Base-by-base conservation (phyloP, 306 rosid genomes). In the Casuarina cunninghamiana region DNA sequence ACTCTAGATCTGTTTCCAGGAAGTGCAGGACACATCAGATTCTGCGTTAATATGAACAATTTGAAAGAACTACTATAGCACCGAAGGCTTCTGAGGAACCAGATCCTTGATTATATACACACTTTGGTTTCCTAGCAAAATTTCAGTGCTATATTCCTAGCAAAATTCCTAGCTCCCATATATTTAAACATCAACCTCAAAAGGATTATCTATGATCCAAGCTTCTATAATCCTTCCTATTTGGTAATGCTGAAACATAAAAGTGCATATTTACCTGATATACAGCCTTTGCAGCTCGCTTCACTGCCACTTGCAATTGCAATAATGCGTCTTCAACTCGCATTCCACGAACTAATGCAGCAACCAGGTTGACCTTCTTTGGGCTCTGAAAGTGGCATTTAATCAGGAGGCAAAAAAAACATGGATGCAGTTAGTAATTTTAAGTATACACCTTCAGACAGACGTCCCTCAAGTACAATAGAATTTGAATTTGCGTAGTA, bases 311-410 rank as follows among this genome's bases (percentile, higher is more conserved):
- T 87, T 95, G 93, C 88, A 92, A 83, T 87, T 95, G 98, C 85
- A 95, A 41, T 80, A 92, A 83, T 72, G 98, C 98, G 85, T 95
- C 98, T 81, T 95, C 97, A 80, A 95, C 98, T 54, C 93, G 97
- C 98, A 95, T 95, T 37, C 98, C 98, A 79, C 98, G 97, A 41
- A 92, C 93, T 74, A 92, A 80, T 63, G 95, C 93, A 82, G 97
- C 97, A 72, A 95, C 97, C 92, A 95, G 87, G 89, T 95, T 95
- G 77, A 92, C 80, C 88, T 95, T 95, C 89, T 92, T 95, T 53
- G 98, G 98, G 85, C 97, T 92, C 98, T 95, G 82, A 17, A 55
- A 73, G 51, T 11, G 9, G 60, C 16, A 53, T 17, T 74, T 37
- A 42, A 84, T 45, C 32, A 74, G 49, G 44, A 17, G 37, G n/a